Percentiles rank a stretch among this genome's conserved stretches.
Conservation (phyloP, 495 filamentous ascomycete species). For the Tuber umbilicatum region DNA sequence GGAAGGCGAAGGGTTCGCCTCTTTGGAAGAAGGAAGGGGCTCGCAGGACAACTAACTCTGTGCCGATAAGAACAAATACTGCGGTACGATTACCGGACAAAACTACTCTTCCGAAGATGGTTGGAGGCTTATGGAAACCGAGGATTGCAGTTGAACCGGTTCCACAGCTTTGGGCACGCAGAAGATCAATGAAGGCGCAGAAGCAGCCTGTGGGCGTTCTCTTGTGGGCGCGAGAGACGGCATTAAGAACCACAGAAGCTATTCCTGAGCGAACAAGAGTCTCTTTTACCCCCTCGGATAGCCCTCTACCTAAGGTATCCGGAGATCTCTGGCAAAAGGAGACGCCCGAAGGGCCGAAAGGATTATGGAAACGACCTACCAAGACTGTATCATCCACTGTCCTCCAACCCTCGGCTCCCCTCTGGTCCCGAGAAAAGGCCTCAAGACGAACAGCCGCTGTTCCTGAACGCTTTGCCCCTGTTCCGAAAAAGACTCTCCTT, state of each 20-base stretch:
- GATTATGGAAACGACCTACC: conserved; percentile 25
- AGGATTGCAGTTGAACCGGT: conserved; percentile 8
- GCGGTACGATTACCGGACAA: conserved; percentile 21
- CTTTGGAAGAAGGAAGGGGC: conserved; percentile 34
- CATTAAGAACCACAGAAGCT: conserved; percentile 27
- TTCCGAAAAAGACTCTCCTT: conserved; percentile 26
- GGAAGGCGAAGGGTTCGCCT: conserved; percentile 23
- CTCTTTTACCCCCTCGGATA: conserved; percentile 11
- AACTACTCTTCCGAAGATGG: conserved; percentile 16
- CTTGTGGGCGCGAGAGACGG: conserved; percentile 21
- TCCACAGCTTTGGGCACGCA: conserved; percentile 23
- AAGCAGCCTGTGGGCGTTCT: conserved; percentile 6
- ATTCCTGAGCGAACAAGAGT: conserved; percentile 31
- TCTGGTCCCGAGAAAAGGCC: conserved; percentile 32
- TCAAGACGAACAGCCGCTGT: conserved; percentile 31
- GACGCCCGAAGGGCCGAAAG: conserved; percentile 8
- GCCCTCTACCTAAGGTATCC: conserved; percentile 25
- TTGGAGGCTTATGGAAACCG: conserved; percentile 24
- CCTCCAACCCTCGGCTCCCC: conserved; percentile 11
- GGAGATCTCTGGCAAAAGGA: conserved; percentile 30
- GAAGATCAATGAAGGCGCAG: conserved; percentile 4
- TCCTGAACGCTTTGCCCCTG: conserved; percentile 17
- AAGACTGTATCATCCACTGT: conserved; percentile 14
- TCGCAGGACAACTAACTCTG: conserved; percentile 27
- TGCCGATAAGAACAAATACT: conserved; percentile 23